Evolutionary conservation across 2,329 filamentous ascomycete species (phyloP).

Genomic region (Scortechinia acanthostroma): DNA sequence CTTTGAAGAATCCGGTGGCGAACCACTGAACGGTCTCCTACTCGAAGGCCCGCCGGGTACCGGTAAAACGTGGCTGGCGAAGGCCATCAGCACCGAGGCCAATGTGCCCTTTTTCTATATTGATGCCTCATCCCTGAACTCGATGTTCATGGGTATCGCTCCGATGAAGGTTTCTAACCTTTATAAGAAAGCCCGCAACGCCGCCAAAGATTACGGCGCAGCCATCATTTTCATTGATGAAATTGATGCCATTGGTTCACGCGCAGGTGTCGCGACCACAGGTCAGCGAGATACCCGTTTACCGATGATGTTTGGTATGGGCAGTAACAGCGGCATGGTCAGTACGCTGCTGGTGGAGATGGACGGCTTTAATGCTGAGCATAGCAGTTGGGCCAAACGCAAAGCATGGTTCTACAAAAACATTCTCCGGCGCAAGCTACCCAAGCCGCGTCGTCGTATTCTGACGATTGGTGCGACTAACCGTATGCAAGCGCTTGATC

Average conservation of each 20-base stretch:
- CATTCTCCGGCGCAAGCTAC: constrained; percentile 18
- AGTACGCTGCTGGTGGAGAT: constrained; percentile 90
- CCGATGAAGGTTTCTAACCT: constrained; percentile 90
- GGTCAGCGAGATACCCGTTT: no score
- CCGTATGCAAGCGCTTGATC: constrained; percentile 84
- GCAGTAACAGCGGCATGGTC: constrained; percentile 96
- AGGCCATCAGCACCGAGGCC: constrained; percentile 89
- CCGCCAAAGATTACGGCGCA: constrained; percentile 75
- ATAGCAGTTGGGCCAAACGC: not conserved
- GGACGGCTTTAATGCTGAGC: constrained; percentile 84
- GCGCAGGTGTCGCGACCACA: constrained; percentile 60
- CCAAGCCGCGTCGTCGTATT: constrained; percentile 61
- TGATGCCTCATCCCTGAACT: constrained; percentile 83
- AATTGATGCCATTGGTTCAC: constrained; percentile 84
- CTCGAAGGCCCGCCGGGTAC: constrained; percentile 90
- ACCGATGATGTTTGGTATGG: no score
- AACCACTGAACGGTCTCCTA: constrained; percentile 77
- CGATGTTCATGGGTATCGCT: constrained; percentile 94
- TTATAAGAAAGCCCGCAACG: constrained; percentile 78
- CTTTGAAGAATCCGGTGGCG: no score
- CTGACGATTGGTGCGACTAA: constrained; percentile 98
- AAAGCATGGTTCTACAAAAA: no score
- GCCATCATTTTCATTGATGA: constrained; percentile 94
- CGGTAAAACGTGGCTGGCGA: constrained; percentile 85
- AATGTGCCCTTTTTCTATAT: constrained; percentile 91